Conservation (phyloP, 768 basidiomycete genomes). For the Naganishia randhawae region DNA sequence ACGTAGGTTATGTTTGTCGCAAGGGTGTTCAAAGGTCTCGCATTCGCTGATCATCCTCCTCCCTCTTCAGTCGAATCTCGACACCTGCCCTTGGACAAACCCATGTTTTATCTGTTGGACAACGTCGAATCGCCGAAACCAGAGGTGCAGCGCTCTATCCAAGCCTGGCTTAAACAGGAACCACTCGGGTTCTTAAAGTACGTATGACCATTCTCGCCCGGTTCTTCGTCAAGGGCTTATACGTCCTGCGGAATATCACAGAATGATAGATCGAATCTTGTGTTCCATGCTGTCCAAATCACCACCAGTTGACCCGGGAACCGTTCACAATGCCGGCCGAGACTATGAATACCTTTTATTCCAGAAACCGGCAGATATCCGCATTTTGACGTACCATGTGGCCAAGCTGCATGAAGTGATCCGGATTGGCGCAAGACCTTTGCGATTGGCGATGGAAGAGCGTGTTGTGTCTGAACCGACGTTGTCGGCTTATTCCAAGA, state of each 20-base stretch:
- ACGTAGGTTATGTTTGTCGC: not conserved
- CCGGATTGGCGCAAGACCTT: not conserved
- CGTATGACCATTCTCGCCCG: not conserved
- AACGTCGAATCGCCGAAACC: not conserved
- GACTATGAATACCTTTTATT: constrained; percentile 8
- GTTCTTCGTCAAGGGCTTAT: too few relatives aligned
- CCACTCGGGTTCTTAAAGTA: not conserved
- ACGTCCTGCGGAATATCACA: not conserved
- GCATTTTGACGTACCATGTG: constrained; percentile 6
- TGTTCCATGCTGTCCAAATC: not conserved
- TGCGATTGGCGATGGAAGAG: constrained; percentile 14
- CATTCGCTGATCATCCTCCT: not conserved
- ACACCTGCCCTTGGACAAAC: constrained; percentile 4
- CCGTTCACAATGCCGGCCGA: not conserved
- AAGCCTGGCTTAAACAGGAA: constrained; percentile 21
- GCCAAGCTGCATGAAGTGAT: constrained; percentile 17
- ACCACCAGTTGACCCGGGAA: not conserved
- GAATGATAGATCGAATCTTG: constrained; percentile 20
- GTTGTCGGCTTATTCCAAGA: constrained; percentile 5
- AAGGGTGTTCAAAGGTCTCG: not conserved
- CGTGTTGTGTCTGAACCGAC: not conserved
- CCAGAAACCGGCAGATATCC: constrained; percentile 12
- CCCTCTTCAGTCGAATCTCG: not conserved
- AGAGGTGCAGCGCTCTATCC: constrained; percentile 4
- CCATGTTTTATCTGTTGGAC: constrained; percentile 18